Evolutionary conservation across 2,329 filamentous ascomycete species (phyloP), one percentile per base, ranked within the genome.

Genomic region (Penicillium sp.): DNA sequence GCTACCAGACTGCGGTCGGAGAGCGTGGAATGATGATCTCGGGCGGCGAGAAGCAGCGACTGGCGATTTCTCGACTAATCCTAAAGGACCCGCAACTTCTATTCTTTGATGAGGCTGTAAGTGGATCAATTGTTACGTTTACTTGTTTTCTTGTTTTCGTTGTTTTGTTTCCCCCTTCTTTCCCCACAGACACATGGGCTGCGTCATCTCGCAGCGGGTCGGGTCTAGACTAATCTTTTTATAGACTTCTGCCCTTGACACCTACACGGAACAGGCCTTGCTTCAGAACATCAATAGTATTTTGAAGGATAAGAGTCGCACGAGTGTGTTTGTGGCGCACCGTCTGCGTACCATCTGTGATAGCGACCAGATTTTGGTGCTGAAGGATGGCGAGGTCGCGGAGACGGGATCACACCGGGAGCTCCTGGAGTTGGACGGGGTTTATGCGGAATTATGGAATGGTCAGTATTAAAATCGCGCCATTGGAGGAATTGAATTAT

Each of bases 11-110:
- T 21, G 92, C 89, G 75, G 95, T 98, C 26, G 93, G 93, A 52
- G 93, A 97, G 79, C 85, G 93, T 47, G 93, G 93, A 1, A 88
- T 97, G 85, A 97, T 97, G 93, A 96, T 97, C 45, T 96, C 90
- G 1, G 93, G 91, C 2, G 93, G 93, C 31, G 93, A 97, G 78
- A 97, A 97, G 75, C 93, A 97, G 76, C 86, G 93, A 3, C 79
- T 97, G 11, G 93, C 93, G 0, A 86, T 97, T 24, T 91, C 90
- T 26, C 82, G 93, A 44, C 73, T 97, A 39, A 83, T 97, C 1
- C 81, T 97, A 56, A 97, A 97, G 73, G 90, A 97, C 63, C 91
- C 93, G 3, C 91, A 91, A 1, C 77, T 97, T 27, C 79, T 97
- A 1, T 97, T 97, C 82, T 97, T 97, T 66, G 93, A 97, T 64